phyloP scores from a whole-genome alignment of 2,329 filamentous ascomycete genomes.

The Colletotrichum abscissum region DNA sequence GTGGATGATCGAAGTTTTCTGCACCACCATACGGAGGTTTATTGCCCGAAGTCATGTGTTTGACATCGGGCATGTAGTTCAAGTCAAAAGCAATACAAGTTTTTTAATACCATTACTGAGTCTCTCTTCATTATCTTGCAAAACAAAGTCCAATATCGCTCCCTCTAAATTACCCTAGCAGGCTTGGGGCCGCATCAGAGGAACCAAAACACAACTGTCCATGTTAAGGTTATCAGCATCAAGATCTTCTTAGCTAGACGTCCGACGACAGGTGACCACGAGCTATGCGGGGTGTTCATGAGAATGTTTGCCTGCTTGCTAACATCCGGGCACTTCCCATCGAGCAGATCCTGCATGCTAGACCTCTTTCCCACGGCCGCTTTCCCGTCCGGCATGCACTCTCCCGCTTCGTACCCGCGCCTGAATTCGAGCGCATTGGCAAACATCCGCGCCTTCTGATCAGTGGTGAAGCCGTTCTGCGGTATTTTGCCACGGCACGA shows the following conservation, averaged over 20 bases:
- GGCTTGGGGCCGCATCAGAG: neutral
- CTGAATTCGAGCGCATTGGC: conserved; percentile 39
- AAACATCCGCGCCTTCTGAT: conserved; percentile 41
- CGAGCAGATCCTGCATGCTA: conserved; percentile 40
- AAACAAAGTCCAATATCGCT: too few relatives aligned
- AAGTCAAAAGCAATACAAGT: neutral
- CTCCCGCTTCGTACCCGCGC: conserved; percentile 36
- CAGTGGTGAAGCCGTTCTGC: conserved; percentile 38
- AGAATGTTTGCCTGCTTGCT: conserved; percentile 29
- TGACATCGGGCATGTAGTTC: neutral
- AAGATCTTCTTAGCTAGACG: neutral
- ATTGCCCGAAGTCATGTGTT: neutral
- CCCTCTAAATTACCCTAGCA: too few relatives aligned
- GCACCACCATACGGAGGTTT: neutral
- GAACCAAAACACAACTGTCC: neutral
- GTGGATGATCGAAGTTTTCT: neutral
- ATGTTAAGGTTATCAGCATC: neutral
- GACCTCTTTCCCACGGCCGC: conserved; percentile 32
- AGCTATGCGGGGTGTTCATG: conserved; percentile 14
- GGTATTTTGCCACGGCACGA: conserved; percentile 32
- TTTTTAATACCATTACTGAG: conserved; percentile 5
- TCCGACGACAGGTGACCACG: neutral
- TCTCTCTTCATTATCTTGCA: too few relatives aligned
- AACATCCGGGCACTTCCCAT: conserved; percentile 38
- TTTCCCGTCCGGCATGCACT: conserved; percentile 36